These are phyloP conservation scores for Fusarium tricinctum DNA, from an alignment of 2,329 filamentous ascomycete species.

Conservation along the genomic window DNA sequence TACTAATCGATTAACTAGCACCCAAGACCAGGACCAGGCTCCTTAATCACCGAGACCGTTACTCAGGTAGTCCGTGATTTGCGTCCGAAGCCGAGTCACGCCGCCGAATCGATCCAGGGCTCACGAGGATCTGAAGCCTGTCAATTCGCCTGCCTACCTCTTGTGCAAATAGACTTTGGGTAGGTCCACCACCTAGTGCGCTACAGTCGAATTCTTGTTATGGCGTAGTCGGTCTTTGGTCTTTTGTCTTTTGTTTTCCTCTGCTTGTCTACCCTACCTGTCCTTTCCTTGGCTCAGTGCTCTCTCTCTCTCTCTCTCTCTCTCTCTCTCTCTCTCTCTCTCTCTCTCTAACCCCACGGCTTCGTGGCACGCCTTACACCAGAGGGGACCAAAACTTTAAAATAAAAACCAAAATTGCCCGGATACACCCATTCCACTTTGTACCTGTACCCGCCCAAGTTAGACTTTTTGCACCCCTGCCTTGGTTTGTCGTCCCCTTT, in stretches of 20 bases:
- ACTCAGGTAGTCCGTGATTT: conserved; percentile 20
- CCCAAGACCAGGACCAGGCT: conserved; percentile 8
- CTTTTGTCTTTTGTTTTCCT: conserved; percentile 13
- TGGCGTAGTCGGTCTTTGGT: conserved; percentile 35
- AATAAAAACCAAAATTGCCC: conserved; percentile 28
- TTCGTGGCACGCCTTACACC: conserved; percentile 26
- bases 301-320: conserved; percentile 33
- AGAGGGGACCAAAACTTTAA: conserved; percentile 39
- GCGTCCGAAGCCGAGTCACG: conserved; percentile 37
- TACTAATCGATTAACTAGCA: conserved; percentile 25
- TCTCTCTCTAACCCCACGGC: conserved; percentile 29
- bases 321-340: too few relatives aligned
- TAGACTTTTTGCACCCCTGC: conserved; percentile 23
- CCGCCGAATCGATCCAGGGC: conserved; percentile 21
- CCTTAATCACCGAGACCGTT: background rate
- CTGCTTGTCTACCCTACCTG: background rate
- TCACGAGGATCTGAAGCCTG: conserved; percentile 33
- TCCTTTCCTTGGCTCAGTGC: conserved; percentile 32
- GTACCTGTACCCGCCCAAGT: conserved; percentile 5
- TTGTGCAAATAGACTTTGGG: conserved; percentile 49
- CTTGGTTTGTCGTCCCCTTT: conserved; percentile 28
- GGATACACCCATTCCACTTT: conserved; percentile 28
- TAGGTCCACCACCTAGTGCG: conserved; percentile 40
- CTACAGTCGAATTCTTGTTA: conserved; percentile 23
- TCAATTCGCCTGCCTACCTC: conserved; percentile 34